phyloP scores from a whole-genome alignment of 768 basidiomycete species.

The Russula sp. region DNA sequence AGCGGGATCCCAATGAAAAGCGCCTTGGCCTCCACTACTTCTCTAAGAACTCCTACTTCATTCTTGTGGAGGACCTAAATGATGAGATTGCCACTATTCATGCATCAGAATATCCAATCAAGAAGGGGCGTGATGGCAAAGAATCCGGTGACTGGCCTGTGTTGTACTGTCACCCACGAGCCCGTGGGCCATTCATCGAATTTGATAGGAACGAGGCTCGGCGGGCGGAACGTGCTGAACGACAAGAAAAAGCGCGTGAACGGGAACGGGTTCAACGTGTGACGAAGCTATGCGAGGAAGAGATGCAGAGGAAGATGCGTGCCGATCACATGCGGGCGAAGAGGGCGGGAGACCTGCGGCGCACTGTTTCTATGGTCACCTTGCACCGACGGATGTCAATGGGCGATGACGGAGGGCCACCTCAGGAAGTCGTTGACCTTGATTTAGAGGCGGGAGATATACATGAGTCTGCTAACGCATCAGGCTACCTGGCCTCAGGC shows the following conservation, averaged over 20 bases:
- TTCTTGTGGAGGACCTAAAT: slow-evolving; percentile 87
- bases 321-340: slow-evolving; percentile 27
- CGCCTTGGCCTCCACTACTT: slow-evolving; percentile 90
- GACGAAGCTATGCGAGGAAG: slow-evolving; percentile 25
- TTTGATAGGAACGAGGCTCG: slow-evolving; percentile 69
- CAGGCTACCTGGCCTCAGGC: slow-evolving; percentile 59
- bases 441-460: slow-evolving; percentile 33
- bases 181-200: slow-evolving; percentile 66
- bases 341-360: slow-evolving; percentile 53
- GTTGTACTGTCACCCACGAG: slow-evolving; percentile 65
- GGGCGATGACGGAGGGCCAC: slow-evolving; percentile 29
- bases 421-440: slow-evolving; percentile 37
- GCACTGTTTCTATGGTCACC: slow-evolving; percentile 70
- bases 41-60: slow-evolving; percentile 60
- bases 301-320: slow-evolving; percentile 24
- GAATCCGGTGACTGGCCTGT: slow-evolving; percentile 72
- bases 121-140: slow-evolving; percentile 44
- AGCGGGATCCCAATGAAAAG: slow-evolving; percentile 86
- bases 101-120: slow-evolving; percentile 67
- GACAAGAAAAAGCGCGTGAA: slow-evolving; percentile 39
- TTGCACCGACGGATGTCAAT: slow-evolving; percentile 48
- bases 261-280: slow-evolving; percentile 29
- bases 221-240: slow-evolving; percentile 32
- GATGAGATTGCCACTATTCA: slow-evolving; percentile 81
- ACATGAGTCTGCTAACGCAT: slow-evolving; percentile 54